phyloP scores from a whole-genome alignment of 2,329 filamentous ascomycete species.

The Peltaster fructicola region DNA sequence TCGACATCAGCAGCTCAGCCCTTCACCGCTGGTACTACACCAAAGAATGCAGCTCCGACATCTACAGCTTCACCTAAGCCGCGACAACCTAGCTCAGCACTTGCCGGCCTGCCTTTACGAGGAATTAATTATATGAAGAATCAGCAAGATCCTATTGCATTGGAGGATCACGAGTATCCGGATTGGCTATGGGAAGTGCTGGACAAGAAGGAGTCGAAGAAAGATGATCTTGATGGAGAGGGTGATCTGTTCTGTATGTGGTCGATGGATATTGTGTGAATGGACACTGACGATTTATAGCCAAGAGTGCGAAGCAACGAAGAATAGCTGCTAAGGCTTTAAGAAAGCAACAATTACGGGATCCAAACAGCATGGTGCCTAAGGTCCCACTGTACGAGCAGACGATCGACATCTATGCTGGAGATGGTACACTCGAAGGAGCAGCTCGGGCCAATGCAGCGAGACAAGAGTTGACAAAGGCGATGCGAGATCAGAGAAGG shows the following conservation, averaged over 20 bases:
- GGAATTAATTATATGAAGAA: constrained; percentile 67
- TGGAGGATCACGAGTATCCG: constrained; percentile 60
- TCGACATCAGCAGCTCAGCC: constrained; percentile 29
- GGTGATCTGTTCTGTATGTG: constrained; percentile 67
- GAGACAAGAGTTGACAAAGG: constrained; percentile 47
- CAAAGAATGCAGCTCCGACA: constrained; percentile 16
- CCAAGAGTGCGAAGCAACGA: constrained; percentile 74
- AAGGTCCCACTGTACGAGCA: constrained; percentile 62
- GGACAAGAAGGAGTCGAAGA: constrained; percentile 37
- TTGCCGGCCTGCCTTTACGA: constrained; percentile 50
- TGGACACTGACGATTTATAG: neutral
- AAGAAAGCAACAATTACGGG: constrained; percentile 44
- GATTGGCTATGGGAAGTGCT: constrained; percentile 64
- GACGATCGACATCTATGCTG: constrained; percentile 51
- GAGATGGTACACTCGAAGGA: constrained; percentile 30
- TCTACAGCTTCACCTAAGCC: constrained; percentile 15
- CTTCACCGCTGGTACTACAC: constrained; percentile 20
- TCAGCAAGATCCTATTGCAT: constrained; percentile 52
- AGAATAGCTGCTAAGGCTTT: constrained; percentile 49
- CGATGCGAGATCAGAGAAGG: constrained; percentile 58
- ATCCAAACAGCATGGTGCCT: constrained; percentile 43
- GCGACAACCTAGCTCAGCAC: constrained; percentile 29
- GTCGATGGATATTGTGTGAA: neutral
- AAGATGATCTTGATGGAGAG: constrained; percentile 35
- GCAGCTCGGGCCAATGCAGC: constrained; percentile 29